Evolutionary conservation across 1,284 basidiomycete genomes (phyloP).

Genomic region (Ganoderma sinense): DNA sequence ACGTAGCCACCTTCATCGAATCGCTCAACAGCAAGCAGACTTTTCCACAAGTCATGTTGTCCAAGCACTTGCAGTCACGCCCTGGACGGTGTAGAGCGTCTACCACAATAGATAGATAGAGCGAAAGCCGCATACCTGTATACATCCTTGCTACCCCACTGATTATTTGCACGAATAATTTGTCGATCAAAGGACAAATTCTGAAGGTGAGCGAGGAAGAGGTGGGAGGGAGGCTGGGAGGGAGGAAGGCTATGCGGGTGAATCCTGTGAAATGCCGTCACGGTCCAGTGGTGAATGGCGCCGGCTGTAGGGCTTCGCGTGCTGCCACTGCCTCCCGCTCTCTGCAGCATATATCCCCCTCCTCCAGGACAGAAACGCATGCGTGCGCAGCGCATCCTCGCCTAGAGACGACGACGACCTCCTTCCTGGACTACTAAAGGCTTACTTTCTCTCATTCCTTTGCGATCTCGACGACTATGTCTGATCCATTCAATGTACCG

Average conservation of each 20-base stretch:
- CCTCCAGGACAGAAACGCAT: not conserved
- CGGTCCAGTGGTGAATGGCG: not conserved
- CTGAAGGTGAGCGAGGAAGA: too few species aligned
- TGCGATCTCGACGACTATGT: conserved; percentile 30
- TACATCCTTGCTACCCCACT: not conserved
- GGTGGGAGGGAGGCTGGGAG: not conserved
- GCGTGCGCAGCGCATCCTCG: not conserved
- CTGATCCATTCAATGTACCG: conserved; percentile 32
- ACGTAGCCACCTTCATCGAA: not conserved
- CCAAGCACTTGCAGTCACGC: not conserved
- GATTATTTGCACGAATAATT: not conserved
- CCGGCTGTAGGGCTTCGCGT: not conserved
- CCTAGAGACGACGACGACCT: not conserved
- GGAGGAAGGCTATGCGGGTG: not conserved
- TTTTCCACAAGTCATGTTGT: not conserved
- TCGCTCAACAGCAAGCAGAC: not conserved
- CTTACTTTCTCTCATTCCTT: not conserved
- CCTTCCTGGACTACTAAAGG: not conserved
- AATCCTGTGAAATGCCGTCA: not conserved
- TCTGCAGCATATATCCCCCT: not conserved
- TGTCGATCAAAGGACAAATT: not conserved
- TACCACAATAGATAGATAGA: too few species aligned
- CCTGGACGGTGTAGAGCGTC: not conserved
- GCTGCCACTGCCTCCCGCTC: conserved; percentile 11
- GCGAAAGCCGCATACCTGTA: too few species aligned